Conservation (phyloP, 116 monocot species). For the Trichopus zeylanicus region DNA sequence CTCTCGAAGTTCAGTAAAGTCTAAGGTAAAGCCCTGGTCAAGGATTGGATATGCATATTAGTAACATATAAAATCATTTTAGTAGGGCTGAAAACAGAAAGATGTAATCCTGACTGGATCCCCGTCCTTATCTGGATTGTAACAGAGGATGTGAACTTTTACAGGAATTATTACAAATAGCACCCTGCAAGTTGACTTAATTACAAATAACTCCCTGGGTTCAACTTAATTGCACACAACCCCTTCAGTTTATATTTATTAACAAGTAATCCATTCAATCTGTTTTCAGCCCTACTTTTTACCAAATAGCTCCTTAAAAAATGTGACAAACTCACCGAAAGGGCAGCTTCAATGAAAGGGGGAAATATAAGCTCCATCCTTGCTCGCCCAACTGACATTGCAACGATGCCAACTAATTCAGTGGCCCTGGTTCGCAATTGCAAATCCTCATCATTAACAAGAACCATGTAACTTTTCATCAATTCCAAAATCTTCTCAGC, state of each 20-base stretch:
- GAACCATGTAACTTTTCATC: slow-evolving; percentile 89
- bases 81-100: too few species aligned
- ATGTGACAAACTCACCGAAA: slow-evolving; percentile 44
- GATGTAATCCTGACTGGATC: too few species aligned
- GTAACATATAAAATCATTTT: too few species aligned
- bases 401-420: slow-evolving; percentile 88
- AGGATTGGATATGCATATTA: not conserved
- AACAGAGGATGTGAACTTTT: too few species aligned
- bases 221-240: too few species aligned
- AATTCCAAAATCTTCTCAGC: slow-evolving; percentile 76
- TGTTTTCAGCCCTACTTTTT: too few species aligned
- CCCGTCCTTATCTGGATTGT: too few species aligned
- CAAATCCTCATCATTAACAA: slow-evolving; percentile 81
- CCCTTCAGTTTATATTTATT: too few species aligned
- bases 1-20: slow-evolving; percentile 92
- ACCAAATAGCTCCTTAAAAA: slow-evolving; percentile 2
- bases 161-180: too few species aligned
- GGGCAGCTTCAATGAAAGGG: slow-evolving; percentile 84
- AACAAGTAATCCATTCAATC: too few species aligned
- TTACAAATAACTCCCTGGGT: too few species aligned
- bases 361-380: slow-evolving; percentile 81
- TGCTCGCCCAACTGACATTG: slow-evolving; percentile 76
- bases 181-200: too few species aligned
- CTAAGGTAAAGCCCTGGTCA: slow-evolving; percentile 74
- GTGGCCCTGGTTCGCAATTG: slow-evolving; percentile 86